Conservation (phyloP, 257 asterid species). For the Jasminum sambac region DNA sequence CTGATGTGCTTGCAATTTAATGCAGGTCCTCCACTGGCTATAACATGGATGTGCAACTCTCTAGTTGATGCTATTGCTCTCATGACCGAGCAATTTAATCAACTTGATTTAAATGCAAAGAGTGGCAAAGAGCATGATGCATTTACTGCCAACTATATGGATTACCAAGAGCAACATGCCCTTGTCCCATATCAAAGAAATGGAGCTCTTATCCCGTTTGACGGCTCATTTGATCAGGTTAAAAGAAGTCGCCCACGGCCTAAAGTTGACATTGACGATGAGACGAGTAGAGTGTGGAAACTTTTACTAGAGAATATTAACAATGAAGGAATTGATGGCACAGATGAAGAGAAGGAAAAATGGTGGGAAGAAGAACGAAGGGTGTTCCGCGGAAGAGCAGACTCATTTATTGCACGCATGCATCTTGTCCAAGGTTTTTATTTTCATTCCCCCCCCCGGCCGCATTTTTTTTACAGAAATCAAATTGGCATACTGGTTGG, state of each 20-base stretch:
- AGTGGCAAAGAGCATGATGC: conserved; percentile 36
- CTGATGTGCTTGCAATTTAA: conserved; percentile 25
- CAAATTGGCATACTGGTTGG: conserved; percentile 6
- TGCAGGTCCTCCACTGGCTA: conserved; percentile 64
- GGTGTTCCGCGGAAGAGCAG: conserved; percentile 60
- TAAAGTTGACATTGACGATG: conserved; percentile 72
- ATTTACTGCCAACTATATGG: conserved; percentile 32
- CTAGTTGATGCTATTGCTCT: conserved; percentile 50
- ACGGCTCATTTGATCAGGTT: conserved; percentile 35
- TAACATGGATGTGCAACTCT: conserved; percentile 48
- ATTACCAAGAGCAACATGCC: conserved; percentile 45
- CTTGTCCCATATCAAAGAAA: conserved; percentile 68
- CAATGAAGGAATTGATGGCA: conserved; percentile 56
- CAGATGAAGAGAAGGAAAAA: conserved; percentile 51
- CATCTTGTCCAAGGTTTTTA: conserved; percentile 71
- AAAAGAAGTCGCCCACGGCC: conserved; percentile 67
- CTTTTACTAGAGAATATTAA: conserved; percentile 56
- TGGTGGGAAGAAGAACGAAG: conserved; percentile 73
- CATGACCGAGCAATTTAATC: conserved; percentile 50
- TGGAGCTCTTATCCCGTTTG: conserved; percentile 68
- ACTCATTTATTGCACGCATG: conserved; percentile 74
- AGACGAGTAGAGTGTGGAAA: conserved; percentile 65
- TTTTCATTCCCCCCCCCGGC: no score
- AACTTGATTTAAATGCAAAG: conserved; percentile 51
- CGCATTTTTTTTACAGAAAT: conserved; percentile 16